phyloP scores from a whole-genome alignment of 1,284 basidiomycete species.

The Moesziomyces sp. region DNA sequence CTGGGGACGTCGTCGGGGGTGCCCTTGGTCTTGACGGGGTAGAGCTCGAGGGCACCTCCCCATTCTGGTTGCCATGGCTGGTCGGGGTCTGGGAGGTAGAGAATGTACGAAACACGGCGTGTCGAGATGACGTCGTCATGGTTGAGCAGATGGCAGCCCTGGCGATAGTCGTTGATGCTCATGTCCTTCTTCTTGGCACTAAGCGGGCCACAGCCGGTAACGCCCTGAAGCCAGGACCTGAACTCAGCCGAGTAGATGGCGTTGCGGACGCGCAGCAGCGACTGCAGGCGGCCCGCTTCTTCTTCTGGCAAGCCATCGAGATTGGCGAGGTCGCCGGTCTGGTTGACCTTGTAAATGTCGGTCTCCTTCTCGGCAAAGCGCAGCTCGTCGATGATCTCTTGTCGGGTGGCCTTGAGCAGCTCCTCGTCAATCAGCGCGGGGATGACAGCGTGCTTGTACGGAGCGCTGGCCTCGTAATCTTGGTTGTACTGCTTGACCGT shows the following conservation, averaged over 20 bases:
- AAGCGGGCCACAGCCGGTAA: constrained; percentile 92
- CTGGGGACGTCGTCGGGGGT: constrained; percentile 56
- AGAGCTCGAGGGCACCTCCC: constrained; percentile 96
- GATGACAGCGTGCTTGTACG: constrained; percentile 86
- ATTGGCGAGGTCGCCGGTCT: constrained; percentile 96
- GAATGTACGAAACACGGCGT: constrained; percentile 93
- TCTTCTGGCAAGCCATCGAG: constrained; percentile 77
- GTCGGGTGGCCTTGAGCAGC: constrained; percentile 79
- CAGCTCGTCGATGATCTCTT: constrained; percentile 83
- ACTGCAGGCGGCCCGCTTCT: constrained; percentile 60
- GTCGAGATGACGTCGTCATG: constrained; percentile 89
- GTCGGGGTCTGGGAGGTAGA: constrained; percentile 90
- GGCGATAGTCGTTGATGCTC: constrained; percentile 91
- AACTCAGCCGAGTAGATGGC: constrained; percentile 90
- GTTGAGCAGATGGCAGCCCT: constrained; percentile 82
- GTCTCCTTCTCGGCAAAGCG: constrained; percentile 97
- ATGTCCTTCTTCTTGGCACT: constrained; percentile 93
- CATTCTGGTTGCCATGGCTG: constrained; percentile 78
- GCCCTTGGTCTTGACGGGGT: constrained; percentile 72
- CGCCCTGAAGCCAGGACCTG: constrained; percentile 82
- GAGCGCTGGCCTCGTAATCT: constrained; percentile 68
- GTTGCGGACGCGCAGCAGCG: constrained; percentile 79
- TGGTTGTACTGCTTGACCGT: constrained; percentile 36
- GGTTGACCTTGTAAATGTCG: constrained; percentile 98
- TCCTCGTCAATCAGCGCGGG: constrained; percentile 86